A percentile compares a stretch with the other conserved stretches of the same genome.
phyloP scores from a whole-genome alignment of 2,329 filamentous ascomycete species.

The Penicillium aurantiogriseum region DNA sequence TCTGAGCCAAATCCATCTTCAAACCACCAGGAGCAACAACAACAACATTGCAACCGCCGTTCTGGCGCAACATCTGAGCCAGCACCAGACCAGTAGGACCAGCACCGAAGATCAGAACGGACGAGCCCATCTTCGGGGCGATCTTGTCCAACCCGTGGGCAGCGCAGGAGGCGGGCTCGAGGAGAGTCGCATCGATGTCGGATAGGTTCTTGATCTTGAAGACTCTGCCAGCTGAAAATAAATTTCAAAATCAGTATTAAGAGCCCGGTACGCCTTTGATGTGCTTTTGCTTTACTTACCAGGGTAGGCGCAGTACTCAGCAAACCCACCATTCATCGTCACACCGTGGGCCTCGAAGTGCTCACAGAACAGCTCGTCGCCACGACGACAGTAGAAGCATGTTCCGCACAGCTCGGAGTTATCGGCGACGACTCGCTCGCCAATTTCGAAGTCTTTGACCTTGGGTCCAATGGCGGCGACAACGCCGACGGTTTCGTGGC shows the following conservation, averaged over 20 bases:
- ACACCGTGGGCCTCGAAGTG: conserved; percentile 63
- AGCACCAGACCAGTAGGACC: conserved; percentile 67
- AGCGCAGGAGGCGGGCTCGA: conserved; percentile 70
- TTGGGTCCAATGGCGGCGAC: conserved; percentile 60
- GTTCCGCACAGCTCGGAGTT: conserved; percentile 63
- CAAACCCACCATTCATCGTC: conserved; percentile 66
- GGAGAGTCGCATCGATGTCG: conserved; percentile 67
- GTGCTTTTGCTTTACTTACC: conserved; percentile 19
- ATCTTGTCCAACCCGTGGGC: conserved; percentile 70
- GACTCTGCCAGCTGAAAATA: conserved; percentile 50
- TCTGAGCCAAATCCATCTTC: conserved; percentile 67
- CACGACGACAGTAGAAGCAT: conserved; percentile 71
- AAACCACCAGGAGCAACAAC: conserved; percentile 67
- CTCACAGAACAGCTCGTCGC: conserved; percentile 66
- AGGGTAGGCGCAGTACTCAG: conserved; percentile 63
- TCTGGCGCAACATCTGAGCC: conserved; percentile 62
- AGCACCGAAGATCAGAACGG: conserved; percentile 67
- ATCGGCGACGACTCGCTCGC: conserved; percentile 60
- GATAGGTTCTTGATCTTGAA: conserved; percentile 67
- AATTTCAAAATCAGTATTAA: neutral
- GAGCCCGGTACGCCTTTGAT: neutral
- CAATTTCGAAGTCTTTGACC: conserved; percentile 59
- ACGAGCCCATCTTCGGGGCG: conserved; percentile 61
- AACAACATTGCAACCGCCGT: conserved; percentile 68
- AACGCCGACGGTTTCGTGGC: conserved; percentile 66